phyloP scores from a whole-genome alignment of 305 asterid genomes.

The Solanum hybrid region DNA sequence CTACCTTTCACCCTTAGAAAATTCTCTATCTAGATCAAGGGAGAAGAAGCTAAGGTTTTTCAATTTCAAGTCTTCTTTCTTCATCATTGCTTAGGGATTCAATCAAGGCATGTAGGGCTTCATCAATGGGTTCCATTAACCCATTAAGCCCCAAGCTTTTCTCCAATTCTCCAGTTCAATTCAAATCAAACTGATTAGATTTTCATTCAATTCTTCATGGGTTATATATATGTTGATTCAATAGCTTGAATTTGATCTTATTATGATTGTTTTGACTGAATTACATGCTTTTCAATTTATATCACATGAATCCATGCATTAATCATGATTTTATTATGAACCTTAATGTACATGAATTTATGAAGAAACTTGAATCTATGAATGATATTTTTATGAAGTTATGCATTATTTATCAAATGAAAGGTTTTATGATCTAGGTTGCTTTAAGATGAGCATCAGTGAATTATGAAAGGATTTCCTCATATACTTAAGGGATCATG shows the following conservation, averaged over 20 bases:
- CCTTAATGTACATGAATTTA: background rate
- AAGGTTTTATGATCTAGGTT: background rate
- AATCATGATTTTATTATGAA: background rate
- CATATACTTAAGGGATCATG: background rate
- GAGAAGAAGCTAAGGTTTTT: background rate
- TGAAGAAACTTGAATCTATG: background rate
- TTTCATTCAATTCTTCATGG: background rate
- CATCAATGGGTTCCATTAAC: background rate
- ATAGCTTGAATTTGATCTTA: background rate
- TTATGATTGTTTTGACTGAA: background rate
- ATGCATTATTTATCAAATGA: background rate
- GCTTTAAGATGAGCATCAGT: background rate
- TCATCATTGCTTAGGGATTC: background rate
- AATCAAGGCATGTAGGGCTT: background rate
- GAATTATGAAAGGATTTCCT: background rate
- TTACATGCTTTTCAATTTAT: too few relatives aligned
- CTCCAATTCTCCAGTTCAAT: background rate
- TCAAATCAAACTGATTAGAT: background rate
- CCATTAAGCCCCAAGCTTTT: background rate
- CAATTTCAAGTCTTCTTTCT: background rate
- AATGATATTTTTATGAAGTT: background rate
- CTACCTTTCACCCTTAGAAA: background rate
- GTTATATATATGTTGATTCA: background rate
- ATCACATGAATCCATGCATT: background rate
- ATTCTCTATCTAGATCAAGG: background rate